Conservation (phyloP, 352 stramenopile genomes). For the Plasmopara viticola region DNA sequence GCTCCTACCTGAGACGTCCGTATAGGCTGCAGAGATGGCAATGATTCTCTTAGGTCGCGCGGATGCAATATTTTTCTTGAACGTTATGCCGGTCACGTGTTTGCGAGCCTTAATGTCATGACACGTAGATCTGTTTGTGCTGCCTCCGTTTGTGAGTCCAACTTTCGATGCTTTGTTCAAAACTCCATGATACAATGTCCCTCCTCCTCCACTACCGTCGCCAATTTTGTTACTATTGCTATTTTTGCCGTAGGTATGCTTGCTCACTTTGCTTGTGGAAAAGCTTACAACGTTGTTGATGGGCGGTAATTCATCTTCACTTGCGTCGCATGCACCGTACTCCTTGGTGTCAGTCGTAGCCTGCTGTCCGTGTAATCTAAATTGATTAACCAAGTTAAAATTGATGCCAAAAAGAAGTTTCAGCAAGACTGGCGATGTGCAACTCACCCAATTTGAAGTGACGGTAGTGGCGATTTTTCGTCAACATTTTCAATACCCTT, state of each 20-base stretch:
- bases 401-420: not conserved
- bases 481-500: conserved; percentile 49
- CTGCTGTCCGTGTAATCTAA: conserved; percentile 21
- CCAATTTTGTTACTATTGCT: conserved; percentile 24
- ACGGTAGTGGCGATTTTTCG: conserved; percentile 43
- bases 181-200: conserved; percentile 15
- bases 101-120: conserved; percentile 33
- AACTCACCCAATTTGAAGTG: conserved; percentile 42
- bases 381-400: not conserved
- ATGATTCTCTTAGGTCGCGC: conserved; percentile 21
- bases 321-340: conserved; percentile 21
- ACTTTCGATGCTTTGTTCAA: conserved; percentile 25
- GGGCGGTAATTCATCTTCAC: conserved; percentile 43
- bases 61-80: conserved; percentile 26
- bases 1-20: conserved; percentile 22
- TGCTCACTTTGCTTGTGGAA: conserved; percentile 22
- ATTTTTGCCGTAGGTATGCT: conserved; percentile 25
- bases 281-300: conserved; percentile 29
- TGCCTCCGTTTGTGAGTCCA: conserved; percentile 18
- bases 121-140: conserved; percentile 31
- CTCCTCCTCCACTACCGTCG: conserved; percentile 12
- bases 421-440: not conserved
- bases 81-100: conserved; percentile 8
- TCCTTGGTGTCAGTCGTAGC: conserved; percentile 19
- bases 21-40: conserved; percentile 18